Percentiles rank a stretch among this genome's conserved stretches.
Evolutionary conservation across 2,329 filamentous ascomycete genomes (phyloP).

Genomic region (Phaeomoniella chlamydospora): DNA sequence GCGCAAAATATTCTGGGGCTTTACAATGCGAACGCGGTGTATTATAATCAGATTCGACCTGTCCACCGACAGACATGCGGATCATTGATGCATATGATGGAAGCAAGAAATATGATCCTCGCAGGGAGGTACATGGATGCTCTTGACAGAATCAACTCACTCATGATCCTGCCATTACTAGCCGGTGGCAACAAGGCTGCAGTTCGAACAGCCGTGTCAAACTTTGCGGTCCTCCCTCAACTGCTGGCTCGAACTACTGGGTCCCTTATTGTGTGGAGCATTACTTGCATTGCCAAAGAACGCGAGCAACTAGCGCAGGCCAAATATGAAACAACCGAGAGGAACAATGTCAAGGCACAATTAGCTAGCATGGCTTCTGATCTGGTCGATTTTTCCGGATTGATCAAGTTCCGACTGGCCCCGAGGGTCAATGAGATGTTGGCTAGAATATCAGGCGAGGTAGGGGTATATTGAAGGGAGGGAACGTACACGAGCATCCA

Average conservation of each 20-base stretch:
- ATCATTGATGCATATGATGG: constrained; percentile 45
- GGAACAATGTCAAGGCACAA: constrained; percentile 9
- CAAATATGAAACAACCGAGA: constrained; percentile 18
- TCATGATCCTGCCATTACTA: constrained; percentile 10
- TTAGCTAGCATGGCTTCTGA: constrained; percentile 57
- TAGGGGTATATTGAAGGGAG: constrained; percentile 25
- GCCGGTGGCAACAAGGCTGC: constrained; percentile 45
- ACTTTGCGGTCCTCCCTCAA: constrained; percentile 64
- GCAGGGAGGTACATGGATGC: constrained; percentile 31
- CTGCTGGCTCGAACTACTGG: constrained; percentile 81
- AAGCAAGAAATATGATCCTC: constrained; percentile 46
- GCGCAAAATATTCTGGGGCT: constrained; percentile 48
- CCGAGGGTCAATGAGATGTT: constrained; percentile 78
- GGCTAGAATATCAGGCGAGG: constrained; percentile 63
- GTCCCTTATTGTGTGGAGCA: constrained; percentile 85
- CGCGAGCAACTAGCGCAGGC: constrained; percentile 50
- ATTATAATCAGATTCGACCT: constrained; percentile 43
- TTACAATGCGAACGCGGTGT: constrained; percentile 47
- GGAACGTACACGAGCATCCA: no score
- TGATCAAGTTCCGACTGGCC: constrained; percentile 82
- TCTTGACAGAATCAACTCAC: constrained; percentile 30
- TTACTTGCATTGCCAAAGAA: constrained; percentile 70
- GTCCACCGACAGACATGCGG: constrained; percentile 44
- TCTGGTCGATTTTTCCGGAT: constrained; percentile 82
- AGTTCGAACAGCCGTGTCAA: constrained; percentile 67